phyloP scores from a whole-genome alignment of 164 flowering plant genomes.

The Kingdonia uniflora region DNA sequence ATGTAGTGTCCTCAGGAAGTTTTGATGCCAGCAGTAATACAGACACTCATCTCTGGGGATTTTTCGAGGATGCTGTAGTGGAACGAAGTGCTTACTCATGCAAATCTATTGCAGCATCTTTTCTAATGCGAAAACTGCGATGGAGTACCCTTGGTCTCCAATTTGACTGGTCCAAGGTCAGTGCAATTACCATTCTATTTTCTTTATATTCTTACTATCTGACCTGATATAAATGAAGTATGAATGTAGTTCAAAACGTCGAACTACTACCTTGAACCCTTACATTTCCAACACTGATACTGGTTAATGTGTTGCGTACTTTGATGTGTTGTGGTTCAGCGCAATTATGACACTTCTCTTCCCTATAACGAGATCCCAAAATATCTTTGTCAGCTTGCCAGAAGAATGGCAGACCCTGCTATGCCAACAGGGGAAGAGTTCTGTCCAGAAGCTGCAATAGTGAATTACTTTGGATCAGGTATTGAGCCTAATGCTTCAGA shows the following conservation, averaged over 20 bases:
- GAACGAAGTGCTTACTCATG: slow-evolving; percentile 23
- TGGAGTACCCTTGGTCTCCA: slow-evolving; percentile 99
- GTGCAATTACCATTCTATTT: not conserved
- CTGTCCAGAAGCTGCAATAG: slow-evolving; percentile 92
- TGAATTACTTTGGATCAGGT: slow-evolving; percentile 84
- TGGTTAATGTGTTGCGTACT: not conserved
- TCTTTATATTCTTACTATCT: too few relatives aligned
- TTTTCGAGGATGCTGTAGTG: slow-evolving; percentile 24
- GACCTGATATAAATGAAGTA: too few relatives aligned
- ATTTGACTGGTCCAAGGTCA: slow-evolving; percentile 97
- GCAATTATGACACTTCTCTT: slow-evolving; percentile 68
- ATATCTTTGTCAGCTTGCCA: slow-evolving; percentile 64
- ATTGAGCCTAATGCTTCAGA: not conserved
- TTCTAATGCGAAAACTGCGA: slow-evolving; percentile 68
- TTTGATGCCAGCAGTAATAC: slow-evolving; percentile 10
- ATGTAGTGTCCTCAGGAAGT: slow-evolving; percentile 11
- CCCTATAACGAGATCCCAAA: slow-evolving; percentile 82
- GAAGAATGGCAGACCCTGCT: slow-evolving; percentile 68
- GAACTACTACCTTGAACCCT: not conserved
- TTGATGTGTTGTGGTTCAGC: slow-evolving; percentile 33
- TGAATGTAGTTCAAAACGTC: not conserved
- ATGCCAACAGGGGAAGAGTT: slow-evolving; percentile 73
- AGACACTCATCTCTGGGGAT: slow-evolving; percentile 34
- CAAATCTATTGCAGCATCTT: slow-evolving; percentile 51
- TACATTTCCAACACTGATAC: not conserved